Evolutionary conservation across 192 early-diverging fungal species (phyloP), one percentile per base, ranked within the genome.

Genomic region (Coemansia sp.): DNA sequence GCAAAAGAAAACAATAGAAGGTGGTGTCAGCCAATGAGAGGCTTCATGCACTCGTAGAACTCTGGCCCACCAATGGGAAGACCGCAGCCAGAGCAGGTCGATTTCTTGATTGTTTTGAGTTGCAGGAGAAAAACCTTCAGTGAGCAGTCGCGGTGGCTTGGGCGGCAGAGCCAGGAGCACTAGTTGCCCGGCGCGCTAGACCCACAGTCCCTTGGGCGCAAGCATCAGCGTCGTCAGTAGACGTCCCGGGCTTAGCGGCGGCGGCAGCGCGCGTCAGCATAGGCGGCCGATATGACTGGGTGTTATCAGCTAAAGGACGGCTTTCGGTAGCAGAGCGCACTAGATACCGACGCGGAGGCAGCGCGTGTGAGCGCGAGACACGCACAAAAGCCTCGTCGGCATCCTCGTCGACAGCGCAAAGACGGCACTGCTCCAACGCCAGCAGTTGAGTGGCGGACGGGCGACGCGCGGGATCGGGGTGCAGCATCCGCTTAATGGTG

Each of bases 401-500:
- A 42, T 66, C 71, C 4, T 74, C 71, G 11, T 66, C 71, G 21
- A 54, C 58, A 46, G 60, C 59, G 33, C 63, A 72, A 14, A 72
- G 42, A 39, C 60, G 57, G 57, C 79, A 81, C 57, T 70, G 70
- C 52, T 60, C 31, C n/a, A 76, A 64, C 8, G 68, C 55, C 19
- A 89, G 56, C 5, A 93, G 66, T 27, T 72, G 70, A 10, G 78
- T 72, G 29, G 86, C 67, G 22, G 85, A 80, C 6, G 90, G 87
- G 17, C 93, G 84, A 64, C 71, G 59, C 0, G 33, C 59, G 8
- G 84, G 82, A 25, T 83, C 63, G 0, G 91, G 90, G 59, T 85
- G 73, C 42, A 94, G 83, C 89, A 93, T 90, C 54, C 51, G 72
- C 52, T 79, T 79, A 63, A 94, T 88, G 21, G 92, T 66, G 19